A percentile compares a stretch with the other conserved stretches of the same genome.
phyloP scores from a whole-genome alignment of 164 flowering plant species.

The Kalanchoe fedtschenkoi region DNA sequence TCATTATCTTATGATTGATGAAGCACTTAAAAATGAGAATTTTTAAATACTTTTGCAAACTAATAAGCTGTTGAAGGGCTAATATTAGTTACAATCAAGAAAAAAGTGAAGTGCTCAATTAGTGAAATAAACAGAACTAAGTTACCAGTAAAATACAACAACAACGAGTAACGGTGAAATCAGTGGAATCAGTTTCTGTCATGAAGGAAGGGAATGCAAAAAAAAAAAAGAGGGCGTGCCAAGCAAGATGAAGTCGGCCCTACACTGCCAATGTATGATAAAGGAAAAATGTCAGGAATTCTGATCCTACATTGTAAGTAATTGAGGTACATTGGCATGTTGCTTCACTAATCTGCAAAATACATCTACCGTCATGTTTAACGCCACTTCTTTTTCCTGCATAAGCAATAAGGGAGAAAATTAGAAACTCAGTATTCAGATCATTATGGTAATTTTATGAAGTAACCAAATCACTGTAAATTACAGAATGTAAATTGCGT shows the following conservation, averaged over 20 bases:
- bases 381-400: constrained; percentile 98
- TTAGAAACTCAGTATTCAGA: not conserved
- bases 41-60: not conserved
- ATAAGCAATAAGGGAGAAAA: constrained; percentile 11
- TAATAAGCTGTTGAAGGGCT: not conserved
- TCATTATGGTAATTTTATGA: not conserved
- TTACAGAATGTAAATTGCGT: not conserved
- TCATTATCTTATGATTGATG: not conserved
- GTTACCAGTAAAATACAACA: not conserved
- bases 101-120: not conserved
- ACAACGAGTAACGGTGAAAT: not conserved
- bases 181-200: not conserved
- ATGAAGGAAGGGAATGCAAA: not conserved
- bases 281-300: constrained; percentile 7
- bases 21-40: not conserved
- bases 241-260: not conserved
- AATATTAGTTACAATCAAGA: not conserved
- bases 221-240: not conserved
- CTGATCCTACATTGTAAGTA: constrained; percentile 63
- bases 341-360: constrained; percentile 96
- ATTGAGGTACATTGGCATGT: constrained; percentile 71
- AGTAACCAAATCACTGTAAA: not conserved
- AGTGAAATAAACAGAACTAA: not conserved
- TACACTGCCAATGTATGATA: not conserved
- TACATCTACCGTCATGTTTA: constrained; percentile 77